These are phyloP conservation scores for Ramichloridium luteum DNA, from an alignment of 2,329 filamentous ascomycete genomes.

Conservation along the genomic window DNA sequence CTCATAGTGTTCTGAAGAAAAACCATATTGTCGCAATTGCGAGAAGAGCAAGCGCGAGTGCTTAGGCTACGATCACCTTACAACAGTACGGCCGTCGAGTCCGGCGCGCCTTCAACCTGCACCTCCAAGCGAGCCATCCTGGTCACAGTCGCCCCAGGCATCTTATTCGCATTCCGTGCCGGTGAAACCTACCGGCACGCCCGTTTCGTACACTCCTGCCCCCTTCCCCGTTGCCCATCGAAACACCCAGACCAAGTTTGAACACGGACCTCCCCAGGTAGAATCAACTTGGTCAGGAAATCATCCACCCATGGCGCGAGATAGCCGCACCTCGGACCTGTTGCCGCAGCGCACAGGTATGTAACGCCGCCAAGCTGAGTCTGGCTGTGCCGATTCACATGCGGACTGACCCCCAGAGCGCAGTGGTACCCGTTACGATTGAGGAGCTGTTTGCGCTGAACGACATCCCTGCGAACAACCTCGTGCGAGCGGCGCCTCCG, in stretches of 20 bases:
- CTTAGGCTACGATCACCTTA: conserved; percentile 65
- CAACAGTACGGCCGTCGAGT: too few species aligned
- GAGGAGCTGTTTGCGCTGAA: conserved; percentile 59
- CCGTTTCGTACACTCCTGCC: too few species aligned
- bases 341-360: conserved; percentile 20
- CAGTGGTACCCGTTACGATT: conserved; percentile 45
- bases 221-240: too few species aligned
- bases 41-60: conserved; percentile 82
- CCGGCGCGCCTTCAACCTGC: too few species aligned
- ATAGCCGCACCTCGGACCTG: conserved; percentile 14
- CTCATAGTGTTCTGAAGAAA: conserved; percentile 82
- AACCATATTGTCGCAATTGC: conserved; percentile 84
- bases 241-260: too few species aligned
- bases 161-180: too few species aligned
- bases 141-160: too few species aligned
- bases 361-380: conserved; percentile 3
- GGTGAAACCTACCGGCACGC: too few species aligned
- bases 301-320: conserved; percentile 19
- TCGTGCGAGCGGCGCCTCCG: conserved; percentile 21
- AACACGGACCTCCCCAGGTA: too few species aligned
- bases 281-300: too few species aligned
- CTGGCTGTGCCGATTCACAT: conserved; percentile 1
- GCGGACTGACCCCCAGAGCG: conserved; percentile 5
- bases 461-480: conserved; percentile 39
- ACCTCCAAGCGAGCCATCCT: too few species aligned